Evolutionary conservation across 495 filamentous ascomycete genomes (phyloP), one percentile per base, ranked within the genome.

Genomic region (Penicillium pancosmium): DNA sequence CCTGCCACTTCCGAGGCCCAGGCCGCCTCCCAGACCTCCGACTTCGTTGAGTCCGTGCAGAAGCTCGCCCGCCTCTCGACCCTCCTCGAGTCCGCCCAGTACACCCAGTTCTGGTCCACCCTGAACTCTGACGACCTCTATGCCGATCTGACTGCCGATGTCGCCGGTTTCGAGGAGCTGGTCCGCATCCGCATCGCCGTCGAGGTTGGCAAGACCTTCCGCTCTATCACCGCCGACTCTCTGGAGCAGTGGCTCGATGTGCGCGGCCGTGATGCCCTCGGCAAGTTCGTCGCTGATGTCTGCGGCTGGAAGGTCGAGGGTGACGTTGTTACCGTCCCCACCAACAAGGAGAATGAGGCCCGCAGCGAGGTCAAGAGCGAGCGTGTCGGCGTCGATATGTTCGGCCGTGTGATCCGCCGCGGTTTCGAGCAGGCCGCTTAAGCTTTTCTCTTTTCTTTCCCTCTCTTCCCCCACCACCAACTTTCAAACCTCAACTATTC

Each of bases 341-440:
- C 88, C 70, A 99, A 98, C 74, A 89, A 94, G 74, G 95, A 99
- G 82, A 99, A 99, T 75, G 93, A 98, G 85, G 95, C 91, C 31
- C 93, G 94, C 82, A 93, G 93, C 67, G 91, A 91, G 43, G 90
- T 97, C 65, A 92, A 96, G 70, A 86, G 93, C 74, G 95, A 99
- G 82, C 91, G 92, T 61, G 95, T 99, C 38, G 78, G 71, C 25
- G 61, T 80, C 19, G 78, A 81, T 49, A 90, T 91, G 79, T 92
- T 99, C 58, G 93, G 96, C 54, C 92, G 86, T 79, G 86, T 97
- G 58, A 86, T 98, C 67, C 84, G 88, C 66, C 80, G 94, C 61
- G 88, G 90, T 18, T 98, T 93, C 79, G 94, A 98, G 80, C 92
- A 96, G 73, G 87, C 90, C 55, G 88, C 88, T 57, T 92, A 78